Evolutionary conservation across 1,139 yeast species (phyloP), one percentile per base, ranked within the genome.

Genomic region (Lodderomyces beijingensis): DNA sequence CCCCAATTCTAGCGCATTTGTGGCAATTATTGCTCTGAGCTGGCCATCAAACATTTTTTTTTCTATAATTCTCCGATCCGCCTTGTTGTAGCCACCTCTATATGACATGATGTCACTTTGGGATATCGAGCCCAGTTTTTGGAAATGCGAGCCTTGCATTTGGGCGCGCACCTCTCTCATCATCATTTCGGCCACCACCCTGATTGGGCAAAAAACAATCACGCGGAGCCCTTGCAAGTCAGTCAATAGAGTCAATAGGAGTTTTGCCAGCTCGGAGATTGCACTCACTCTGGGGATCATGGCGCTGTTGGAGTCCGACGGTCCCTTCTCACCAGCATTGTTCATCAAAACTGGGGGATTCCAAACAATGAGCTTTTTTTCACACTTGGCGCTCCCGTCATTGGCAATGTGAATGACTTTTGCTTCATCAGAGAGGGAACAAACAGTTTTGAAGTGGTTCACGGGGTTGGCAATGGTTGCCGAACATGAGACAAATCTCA

Each of bases 1-100:
- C 31, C 99, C 99, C 33, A 91, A 67, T 52, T 91, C 99, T 38
- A 91, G 62, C 0, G 99, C 98, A 57, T 88, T 88, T 0, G 99
- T 93, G 0, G 98, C 94, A 3, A 91, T 77, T 18, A 93, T 84
- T 0, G 96, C 97, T 35, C 81, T 65, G 17, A 91, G 58, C 34
- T 78, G 75, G 0, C 97, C 96, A 37, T 74, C 74, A 53, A 91
- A 93, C 96, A 91, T 87, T 48, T 83, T 87, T 31, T 70, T 70
- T 53, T 91, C 99, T 37, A 91, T 91, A 30, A 77, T 71, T 42
- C 98, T 71, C 43, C 99, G 69, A 51, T 91, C 97, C 2, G 71
- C 58, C 3, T 87, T 79, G 4, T 95, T 79, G 49, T 91, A 91
- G 0, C 99, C 99, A 20, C 98, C 98, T 43, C 99, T 66, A 47